Evolutionary conservation across 345 rosid genomes (phyloP), one percentile per base, ranked within the genome.

Genomic region (Salix suchowensis): DNA sequence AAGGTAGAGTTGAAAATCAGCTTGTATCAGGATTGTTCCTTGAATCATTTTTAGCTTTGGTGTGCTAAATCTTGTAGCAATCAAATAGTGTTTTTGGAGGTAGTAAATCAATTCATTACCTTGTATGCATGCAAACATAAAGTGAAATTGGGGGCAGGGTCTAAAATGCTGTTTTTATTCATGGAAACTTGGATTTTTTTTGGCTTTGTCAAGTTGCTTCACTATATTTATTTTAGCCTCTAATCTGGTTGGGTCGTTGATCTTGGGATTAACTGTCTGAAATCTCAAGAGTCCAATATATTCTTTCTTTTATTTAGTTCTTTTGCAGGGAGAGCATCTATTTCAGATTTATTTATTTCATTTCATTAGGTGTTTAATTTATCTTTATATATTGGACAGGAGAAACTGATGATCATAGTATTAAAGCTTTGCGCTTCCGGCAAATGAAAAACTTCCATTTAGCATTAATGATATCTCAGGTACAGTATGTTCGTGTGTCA

Each of bases 391-490:
- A 39, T 61, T 80, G 68, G 76, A 80, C 85, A 95, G 97, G 97
- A 60, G 97, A 93, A 85, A 93, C 96, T 66, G 80, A 81, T 66
- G 87, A 88, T 83, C 86, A 82, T 72, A 83, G 82, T 79, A 71
- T 93, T 70, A 89, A 84, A 82, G 89, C 92, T 72, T 77, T 96
- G 77, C 98, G 98, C 62, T 73, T 85, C 62, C 80, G 92, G 70
- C 99, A 96, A 83, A 96, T 91, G 94, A 91, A 91, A 83, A 93
- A 93, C 81, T 91, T 96, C 79, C 99, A 96, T 81, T 80, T 96
- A 80, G 97, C 91, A 69, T 79, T 96, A 79, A 93, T 89, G 94
- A 80, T 93, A 77, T 93, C 98, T 77, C 98, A 90, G 96, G 97
- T 93, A 81, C 77, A 74, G 81, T 68, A 21, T 37, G 34, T 70